Evolutionary conservation across 495 filamentous ascomycete genomes (phyloP).

Genomic region (Tuber calosporum): DNA sequence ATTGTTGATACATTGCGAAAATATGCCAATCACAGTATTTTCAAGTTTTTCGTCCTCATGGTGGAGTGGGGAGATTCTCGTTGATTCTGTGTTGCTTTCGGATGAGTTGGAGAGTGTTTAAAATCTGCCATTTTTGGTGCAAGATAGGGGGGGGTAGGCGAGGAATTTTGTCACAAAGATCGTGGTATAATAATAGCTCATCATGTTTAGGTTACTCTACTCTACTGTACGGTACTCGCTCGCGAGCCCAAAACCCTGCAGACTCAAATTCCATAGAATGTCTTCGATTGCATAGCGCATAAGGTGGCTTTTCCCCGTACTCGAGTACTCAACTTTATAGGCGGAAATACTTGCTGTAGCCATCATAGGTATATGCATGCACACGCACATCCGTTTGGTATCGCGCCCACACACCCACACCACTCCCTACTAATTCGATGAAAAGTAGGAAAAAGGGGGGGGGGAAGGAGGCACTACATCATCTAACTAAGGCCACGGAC

Average conservation of each 20-base stretch:
- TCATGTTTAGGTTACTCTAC: background rate
- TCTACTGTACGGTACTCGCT: too few species aligned
- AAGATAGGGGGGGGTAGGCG: too few species aligned
- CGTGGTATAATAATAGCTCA: background rate
- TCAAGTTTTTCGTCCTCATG: too few species aligned
- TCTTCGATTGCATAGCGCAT: background rate
- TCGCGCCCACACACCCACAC: background rate
- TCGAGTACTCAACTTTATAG: background rate
- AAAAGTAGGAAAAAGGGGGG: background rate
- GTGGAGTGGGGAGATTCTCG: too few species aligned
- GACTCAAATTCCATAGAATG: background rate
- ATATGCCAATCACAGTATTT: too few species aligned
- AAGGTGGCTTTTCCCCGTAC: background rate
- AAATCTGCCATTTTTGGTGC: too few species aligned
- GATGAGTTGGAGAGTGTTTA: too few species aligned
- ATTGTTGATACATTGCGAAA: too few species aligned
- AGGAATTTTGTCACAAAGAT: too few species aligned
- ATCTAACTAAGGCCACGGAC: background rate
- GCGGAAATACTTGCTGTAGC: background rate
- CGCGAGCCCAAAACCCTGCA: background rate
- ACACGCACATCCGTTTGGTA: background rate
- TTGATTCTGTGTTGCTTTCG: too few species aligned
- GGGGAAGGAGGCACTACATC: background rate
- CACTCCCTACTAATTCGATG: background rate
- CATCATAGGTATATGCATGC: background rate